Evolutionary conservation across 2,329 filamentous ascomycete genomes (phyloP).

Genomic region (Fusarium sp.): DNA sequence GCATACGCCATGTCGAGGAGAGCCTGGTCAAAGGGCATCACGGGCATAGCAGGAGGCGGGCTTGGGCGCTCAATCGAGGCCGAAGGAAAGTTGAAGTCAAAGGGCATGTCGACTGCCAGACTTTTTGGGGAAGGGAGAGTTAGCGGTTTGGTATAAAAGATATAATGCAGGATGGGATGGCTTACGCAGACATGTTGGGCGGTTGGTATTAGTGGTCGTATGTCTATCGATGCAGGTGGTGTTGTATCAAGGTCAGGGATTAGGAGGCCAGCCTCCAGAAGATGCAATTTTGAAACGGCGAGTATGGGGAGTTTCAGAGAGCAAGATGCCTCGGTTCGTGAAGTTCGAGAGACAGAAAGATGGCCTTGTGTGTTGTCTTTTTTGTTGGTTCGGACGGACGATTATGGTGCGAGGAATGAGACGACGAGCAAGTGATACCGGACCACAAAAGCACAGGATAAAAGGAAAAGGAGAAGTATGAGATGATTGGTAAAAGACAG

Average conservation of each 20-base stretch:
- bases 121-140: constrained; percentile 50
- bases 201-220: constrained; percentile 37
- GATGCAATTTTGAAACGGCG: constrained; percentile 22
- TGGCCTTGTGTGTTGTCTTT: constrained; percentile 35
- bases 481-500: constrained; percentile 45
- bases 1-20: constrained; percentile 66
- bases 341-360: constrained; percentile 10
- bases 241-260: constrained; percentile 26
- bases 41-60: constrained; percentile 50
- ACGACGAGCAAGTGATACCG: constrained; percentile 34
- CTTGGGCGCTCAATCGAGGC: constrained; percentile 48
- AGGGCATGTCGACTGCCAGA: constrained; percentile 72
- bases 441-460: constrained; percentile 27
- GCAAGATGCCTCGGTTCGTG: constrained; percentile 5
- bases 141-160: constrained; percentile 27
- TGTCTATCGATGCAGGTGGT: constrained; percentile 25
- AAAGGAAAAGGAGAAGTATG: constrained; percentile 8
- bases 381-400: constrained; percentile 17
- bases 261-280: constrained; percentile 43
- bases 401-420: constrained; percentile 1
- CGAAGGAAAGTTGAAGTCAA: constrained; percentile 69
- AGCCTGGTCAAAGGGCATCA: constrained; percentile 65
- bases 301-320: constrained; percentile 17
- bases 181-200: constrained; percentile 52
- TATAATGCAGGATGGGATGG: constrained; percentile 12